phyloP scores from a whole-genome alignment of 208 protist genomes.

The Angomonas ambiguus region DNA sequence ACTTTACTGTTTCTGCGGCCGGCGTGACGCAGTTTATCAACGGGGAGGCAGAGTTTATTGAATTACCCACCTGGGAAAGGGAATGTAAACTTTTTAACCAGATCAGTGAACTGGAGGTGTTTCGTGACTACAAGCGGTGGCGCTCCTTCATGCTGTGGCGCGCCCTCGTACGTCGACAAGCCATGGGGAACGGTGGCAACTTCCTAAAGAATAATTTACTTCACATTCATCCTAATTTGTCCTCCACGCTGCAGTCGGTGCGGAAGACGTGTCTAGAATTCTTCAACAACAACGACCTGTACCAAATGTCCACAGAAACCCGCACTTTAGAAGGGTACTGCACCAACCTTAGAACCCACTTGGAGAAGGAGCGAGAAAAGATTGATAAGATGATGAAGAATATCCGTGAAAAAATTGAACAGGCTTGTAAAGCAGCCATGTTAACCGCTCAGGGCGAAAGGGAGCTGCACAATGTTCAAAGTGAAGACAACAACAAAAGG shows the following conservation, averaged over 20 bases:
- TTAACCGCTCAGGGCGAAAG: conserved; percentile 75
- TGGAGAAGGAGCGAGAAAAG: conserved; percentile 46
- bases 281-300: conserved; percentile 53
- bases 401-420: conserved; percentile 84
- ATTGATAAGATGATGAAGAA: conserved; percentile 83
- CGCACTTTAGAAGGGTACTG: conserved; percentile 72
- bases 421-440: conserved; percentile 91
- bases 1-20: conserved; percentile 91
- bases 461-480: conserved; percentile 60
- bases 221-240: conserved; percentile 84
- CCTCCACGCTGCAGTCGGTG: conserved; percentile 71
- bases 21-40: conserved; percentile 94
- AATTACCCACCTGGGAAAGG: conserved; percentile 90
- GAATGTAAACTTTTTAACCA: conserved; percentile 89
- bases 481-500: conserved; percentile 53
- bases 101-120: conserved; percentile 89
- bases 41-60: conserved; percentile 90
- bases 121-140: conserved; percentile 92
- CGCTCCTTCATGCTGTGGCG: conserved; percentile 93
- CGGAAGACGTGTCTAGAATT: conserved; percentile 80
- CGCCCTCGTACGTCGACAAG: conserved; percentile 81
- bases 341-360: conserved; percentile 37
- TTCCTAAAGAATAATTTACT: conserved; percentile 87
- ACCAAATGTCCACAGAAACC: conserved; percentile 66
- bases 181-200: conserved; percentile 65